Evolutionary conservation across 805 yeast species (phyloP), one percentile per base, ranked within the genome.

Genomic region (Cyberlindnera suaveolens): DNA sequence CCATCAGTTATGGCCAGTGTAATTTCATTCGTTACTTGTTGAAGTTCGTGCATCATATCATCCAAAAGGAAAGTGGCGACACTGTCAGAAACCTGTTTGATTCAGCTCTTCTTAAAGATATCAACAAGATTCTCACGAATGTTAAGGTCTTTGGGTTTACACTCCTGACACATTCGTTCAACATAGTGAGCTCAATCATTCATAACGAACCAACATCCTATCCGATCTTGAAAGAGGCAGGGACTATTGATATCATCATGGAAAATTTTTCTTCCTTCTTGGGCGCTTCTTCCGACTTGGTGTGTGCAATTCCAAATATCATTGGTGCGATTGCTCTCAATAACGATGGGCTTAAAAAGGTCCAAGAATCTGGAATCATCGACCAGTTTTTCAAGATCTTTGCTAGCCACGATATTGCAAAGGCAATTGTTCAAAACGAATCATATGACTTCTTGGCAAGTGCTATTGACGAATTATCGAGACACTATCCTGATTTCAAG

Each of bases 171-270:
- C 68, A 76, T 18, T 73, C 85, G 0, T 60, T 90, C 31, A 82
- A 78, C 47, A 74, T 82, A 11, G 71, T 88, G 17, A 74, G 82
- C 34, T 74, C 74, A 11, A 85, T 88, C 46, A 79, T 90, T 26
- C 91, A 90, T 58, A 85, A 83, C 51, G 97, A 91, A 54, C 96
- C 97, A 8, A 88, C 96, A 0, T 86, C 96, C 4, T 90, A 74
- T 55, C 73, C 84, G 3, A 80, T 90, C 34, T 69, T 90, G 50
- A 80, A 77, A 34, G 98, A 90, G 59, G 82, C 95, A 0, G 76
- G 78, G 1, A 77, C 85, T 1, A 77, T 90, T 31, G 83, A 82
- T 38, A 66, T 77, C 3, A 71, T 89, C 31, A 60, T 89, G 39
- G 71, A 72, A 10, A 71, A 80, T 38, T 82, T 83, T 55, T 71